These are phyloP conservation scores for Gloeostereum incarnatum DNA, from an alignment of 768 basidiomycete genomes.

Conservation along the genomic window DNA sequence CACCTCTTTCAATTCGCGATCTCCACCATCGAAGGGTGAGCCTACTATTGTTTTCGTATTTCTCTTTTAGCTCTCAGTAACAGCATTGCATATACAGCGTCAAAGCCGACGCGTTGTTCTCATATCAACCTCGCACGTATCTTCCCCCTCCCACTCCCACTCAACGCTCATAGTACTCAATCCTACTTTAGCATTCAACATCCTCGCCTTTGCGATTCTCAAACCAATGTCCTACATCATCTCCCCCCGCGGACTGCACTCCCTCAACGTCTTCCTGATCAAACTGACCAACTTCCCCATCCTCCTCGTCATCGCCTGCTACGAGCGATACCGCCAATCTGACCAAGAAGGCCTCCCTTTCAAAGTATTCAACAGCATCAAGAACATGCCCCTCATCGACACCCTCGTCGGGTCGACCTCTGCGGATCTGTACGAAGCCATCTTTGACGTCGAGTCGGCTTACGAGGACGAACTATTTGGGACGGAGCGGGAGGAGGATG, in stretches of 20 bases:
- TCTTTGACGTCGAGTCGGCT: conserved; percentile 61
- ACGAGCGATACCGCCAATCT: conserved; percentile 63
- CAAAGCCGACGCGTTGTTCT: conserved; percentile 84
- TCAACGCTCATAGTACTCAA: too few relatives aligned
- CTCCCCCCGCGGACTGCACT: conserved; percentile 71
- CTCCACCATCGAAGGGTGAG: conserved; percentile 79
- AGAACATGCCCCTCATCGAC: conserved; percentile 66
- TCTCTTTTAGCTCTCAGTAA: not conserved
- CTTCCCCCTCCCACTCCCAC: too few relatives aligned
- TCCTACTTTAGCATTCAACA: too few relatives aligned
- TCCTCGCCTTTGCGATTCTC: conserved; percentile 71
- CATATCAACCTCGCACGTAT: conserved; percentile 89
- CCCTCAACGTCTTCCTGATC: conserved; percentile 80
- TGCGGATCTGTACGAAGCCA: conserved; percentile 64
- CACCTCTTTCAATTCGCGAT: conserved; percentile 85
- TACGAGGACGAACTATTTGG: conserved; percentile 40
- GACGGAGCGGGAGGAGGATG: conserved; percentile 32
- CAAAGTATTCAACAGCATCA: conserved; percentile 54
- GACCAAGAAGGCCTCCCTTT: conserved; percentile 44
- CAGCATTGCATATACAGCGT: conserved; percentile 37
- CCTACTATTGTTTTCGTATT: not conserved
- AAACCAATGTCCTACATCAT: conserved; percentile 73
- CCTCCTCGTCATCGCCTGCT: conserved; percentile 64
- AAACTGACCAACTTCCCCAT: conserved; percentile 77
- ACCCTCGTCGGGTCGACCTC: conserved; percentile 65